These are phyloP conservation scores for Paspalum vaginatum DNA, from an alignment of 176 grass and related monocot species.

Conservation along the genomic window DNA sequence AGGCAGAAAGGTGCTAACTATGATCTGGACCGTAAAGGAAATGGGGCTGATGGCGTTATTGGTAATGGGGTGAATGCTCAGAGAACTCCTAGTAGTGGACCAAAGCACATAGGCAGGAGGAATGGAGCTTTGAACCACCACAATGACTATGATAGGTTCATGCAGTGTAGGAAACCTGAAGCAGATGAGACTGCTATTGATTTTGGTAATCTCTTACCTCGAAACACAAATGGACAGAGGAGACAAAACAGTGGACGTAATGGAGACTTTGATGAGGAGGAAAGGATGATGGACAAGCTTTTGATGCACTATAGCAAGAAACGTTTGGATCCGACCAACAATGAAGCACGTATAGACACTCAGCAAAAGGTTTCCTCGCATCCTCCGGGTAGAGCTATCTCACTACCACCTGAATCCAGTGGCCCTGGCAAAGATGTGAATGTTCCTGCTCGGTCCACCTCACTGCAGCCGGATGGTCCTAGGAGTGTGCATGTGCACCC, in stretches of 20 bases:
- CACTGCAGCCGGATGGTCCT: slow-evolving; percentile 35
- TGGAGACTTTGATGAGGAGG: slow-evolving; percentile 56
- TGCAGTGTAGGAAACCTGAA: slow-evolving; percentile 19
- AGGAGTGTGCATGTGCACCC: slow-evolving; percentile 51
- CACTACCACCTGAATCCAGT: slow-evolving; percentile 26
- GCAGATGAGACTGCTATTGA: slow-evolving; percentile 61
- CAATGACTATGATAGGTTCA: slow-evolving; percentile 35
- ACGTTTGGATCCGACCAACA: slow-evolving; percentile 42
- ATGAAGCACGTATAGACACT: background rate
- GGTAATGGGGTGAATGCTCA: slow-evolving; percentile 29
- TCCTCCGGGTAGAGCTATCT: slow-evolving; percentile 48
- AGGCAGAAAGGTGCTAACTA: slow-evolving; percentile 39
- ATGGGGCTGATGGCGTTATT: slow-evolving; percentile 30
- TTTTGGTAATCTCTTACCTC: slow-evolving; percentile 62
- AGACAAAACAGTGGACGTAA: slow-evolving; percentile 18
- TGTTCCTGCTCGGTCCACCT: slow-evolving; percentile 42
- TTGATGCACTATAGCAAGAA: slow-evolving; percentile 76
- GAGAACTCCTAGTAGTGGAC: slow-evolving; percentile 36
- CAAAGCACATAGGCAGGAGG: slow-evolving; percentile 43
- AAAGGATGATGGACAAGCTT: slow-evolving; percentile 83
- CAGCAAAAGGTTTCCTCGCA: slow-evolving; percentile 10
- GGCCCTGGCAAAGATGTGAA: slow-evolving; percentile 3
- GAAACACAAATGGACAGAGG: slow-evolving; percentile 33
- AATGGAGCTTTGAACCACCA: slow-evolving; percentile 41
- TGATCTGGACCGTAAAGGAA: slow-evolving; percentile 18